Conservation (phyloP, 371 early-diverging fungal genomes). For the Aphelidium insulamus region DNA sequence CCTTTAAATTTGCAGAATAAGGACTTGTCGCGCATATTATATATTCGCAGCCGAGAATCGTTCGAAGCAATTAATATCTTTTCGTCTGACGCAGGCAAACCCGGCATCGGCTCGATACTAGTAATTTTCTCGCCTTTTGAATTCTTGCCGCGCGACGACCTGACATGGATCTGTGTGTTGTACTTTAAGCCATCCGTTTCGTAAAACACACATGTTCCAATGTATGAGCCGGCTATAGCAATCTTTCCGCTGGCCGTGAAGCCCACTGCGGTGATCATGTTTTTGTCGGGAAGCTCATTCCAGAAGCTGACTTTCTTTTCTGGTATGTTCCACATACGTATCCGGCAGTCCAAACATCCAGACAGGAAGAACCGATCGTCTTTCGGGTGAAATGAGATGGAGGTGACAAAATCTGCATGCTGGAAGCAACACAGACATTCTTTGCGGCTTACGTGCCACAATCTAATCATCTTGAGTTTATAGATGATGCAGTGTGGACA, state of each 20-base stretch:
- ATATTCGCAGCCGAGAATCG: slow-evolving; percentile 56
- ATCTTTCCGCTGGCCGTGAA: slow-evolving; percentile 44
- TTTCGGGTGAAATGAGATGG: slow-evolving; percentile 56
- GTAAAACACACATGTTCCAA: slow-evolving; percentile 54
- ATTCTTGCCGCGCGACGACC: slow-evolving; percentile 19
- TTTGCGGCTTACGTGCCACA: slow-evolving; percentile 52
- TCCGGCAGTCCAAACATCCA: slow-evolving; percentile 53
- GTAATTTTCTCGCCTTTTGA: slow-evolving; percentile 45
- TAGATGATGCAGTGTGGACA: neutral
- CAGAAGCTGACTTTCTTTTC: slow-evolving; percentile 49
- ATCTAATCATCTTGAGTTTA: slow-evolving; percentile 10
- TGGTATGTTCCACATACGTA: slow-evolving; percentile 61
- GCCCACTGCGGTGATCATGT: slow-evolving; percentile 49
- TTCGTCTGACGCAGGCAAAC: slow-evolving; percentile 18
- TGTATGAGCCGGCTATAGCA: slow-evolving; percentile 49
- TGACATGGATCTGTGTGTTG: slow-evolving; percentile 50
- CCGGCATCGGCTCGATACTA: slow-evolving; percentile 34
- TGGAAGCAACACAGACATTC: slow-evolving; percentile 53
- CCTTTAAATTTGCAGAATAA: slow-evolving; percentile 54
- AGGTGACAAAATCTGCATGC: slow-evolving; percentile 52
- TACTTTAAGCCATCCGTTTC: slow-evolving; percentile 50
- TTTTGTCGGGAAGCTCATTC: slow-evolving; percentile 36
- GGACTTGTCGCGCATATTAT: slow-evolving; percentile 43
- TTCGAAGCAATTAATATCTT: slow-evolving; percentile 46
- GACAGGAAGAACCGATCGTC: slow-evolving; percentile 60